Evolutionary conservation across 2,329 filamentous ascomycete genomes (phyloP).

Genomic region (Phyllosticta citriasiana): DNA sequence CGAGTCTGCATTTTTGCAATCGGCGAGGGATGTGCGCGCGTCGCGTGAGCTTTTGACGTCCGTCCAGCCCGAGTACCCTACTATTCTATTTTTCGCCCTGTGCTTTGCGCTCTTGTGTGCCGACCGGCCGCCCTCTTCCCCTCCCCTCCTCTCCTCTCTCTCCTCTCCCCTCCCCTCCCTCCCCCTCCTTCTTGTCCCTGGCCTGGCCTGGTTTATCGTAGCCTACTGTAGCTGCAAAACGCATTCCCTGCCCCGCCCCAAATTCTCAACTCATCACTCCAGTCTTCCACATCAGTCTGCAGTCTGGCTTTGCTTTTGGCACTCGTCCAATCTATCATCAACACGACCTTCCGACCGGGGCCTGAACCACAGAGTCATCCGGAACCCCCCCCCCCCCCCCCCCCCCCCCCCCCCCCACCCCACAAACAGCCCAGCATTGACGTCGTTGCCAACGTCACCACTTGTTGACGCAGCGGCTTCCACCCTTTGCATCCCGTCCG

Average conservation of each 20-base stretch:
- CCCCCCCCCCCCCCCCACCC: no score
- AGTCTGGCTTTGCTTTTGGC: slow-evolving; percentile 6
- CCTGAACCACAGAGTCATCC: background rate
- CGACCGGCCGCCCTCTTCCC: background rate
- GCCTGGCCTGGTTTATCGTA: no score
- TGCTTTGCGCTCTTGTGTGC: background rate
- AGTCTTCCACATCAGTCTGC: background rate
- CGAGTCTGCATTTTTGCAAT: background rate
- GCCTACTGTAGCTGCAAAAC: background rate
- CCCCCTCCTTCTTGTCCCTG: no score
- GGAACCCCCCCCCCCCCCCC: no score
- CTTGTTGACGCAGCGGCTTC: background rate
- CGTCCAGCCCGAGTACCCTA: no score
- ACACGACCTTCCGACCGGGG: slow-evolving; percentile 8
- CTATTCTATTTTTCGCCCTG: no score
- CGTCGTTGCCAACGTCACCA: background rate
- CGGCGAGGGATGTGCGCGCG: background rate
- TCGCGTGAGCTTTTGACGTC: background rate
- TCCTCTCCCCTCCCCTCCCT: background rate
- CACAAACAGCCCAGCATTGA: background rate
- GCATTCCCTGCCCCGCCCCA: background rate
- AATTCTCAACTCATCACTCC: background rate
- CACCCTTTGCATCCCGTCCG: background rate
- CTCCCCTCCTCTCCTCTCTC: background rate
- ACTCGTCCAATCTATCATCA: slow-evolving; percentile 9